Base-by-base conservation (phyloP, 164 flowering plant species). In the Chimonanthus praecox region DNA sequence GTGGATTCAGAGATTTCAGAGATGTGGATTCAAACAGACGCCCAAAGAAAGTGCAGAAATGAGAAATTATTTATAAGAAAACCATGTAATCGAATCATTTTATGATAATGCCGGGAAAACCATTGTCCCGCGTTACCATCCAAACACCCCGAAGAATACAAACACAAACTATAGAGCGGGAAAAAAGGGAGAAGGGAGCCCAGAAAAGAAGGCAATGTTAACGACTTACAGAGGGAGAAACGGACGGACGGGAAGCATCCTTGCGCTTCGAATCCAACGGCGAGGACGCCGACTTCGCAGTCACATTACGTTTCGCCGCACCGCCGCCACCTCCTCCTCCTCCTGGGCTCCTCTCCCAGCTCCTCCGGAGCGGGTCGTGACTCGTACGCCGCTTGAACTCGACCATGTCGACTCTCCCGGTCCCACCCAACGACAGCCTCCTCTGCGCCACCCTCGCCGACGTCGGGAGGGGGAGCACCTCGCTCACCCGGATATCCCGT, bases 331-430 rank as follows among this genome's bases (percentile, higher is more conserved):
- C 33, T 33, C 33, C 33, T 33, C 33, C 33, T 33, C 33, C 33
- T 3, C 67, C 74, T 0, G 75, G 75, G 65, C 73, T 71, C 46
- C 47, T 70, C 64, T 84, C 87, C 88, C 90, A 87, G 16, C 71
- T 80, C 68, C 70, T 80, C 54, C 88, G 45, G 21, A 78, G 33
- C n/a, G 87, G 72, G 71, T 88, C 82, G 33, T 33, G 33, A 33
- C 33, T 33, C 33, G 33, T 33, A 33, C 33, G 33, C 33, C 33
- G 33, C 33, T 33, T 33, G 85, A 76, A 74, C 90, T 87, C 86
- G 83, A 58, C 67, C 86, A 76, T 80, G 86, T 79, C 72, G 63
- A 16, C 70, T 84, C 86, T 73, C 65, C 9, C 18, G 66, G 77
- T 43, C 68, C 80, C 68, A 46, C 76, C 75, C 20, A 80, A 13